Conservation (phyloP, 2,329 filamentous ascomycete genomes). For the Chrysoporthe puriensis region DNA sequence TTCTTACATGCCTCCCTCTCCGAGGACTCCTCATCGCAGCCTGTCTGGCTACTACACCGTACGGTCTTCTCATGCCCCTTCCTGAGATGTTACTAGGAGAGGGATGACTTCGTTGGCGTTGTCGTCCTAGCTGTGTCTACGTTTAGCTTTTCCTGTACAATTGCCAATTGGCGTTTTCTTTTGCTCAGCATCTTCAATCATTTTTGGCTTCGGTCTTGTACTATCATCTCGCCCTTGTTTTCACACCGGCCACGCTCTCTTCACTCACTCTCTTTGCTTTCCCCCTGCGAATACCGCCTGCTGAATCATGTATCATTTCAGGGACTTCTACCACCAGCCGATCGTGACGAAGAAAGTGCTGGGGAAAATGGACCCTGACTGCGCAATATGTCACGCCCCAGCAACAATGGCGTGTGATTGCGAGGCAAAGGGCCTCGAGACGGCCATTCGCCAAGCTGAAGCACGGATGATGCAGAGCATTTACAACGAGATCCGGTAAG, state of each 20-base stretch:
- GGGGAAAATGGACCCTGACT: constrained; percentile 71
- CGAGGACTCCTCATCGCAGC: constrained; percentile 2
- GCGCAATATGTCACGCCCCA: constrained; percentile 67
- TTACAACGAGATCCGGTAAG: constrained; percentile 67
- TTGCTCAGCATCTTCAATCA: constrained; percentile 28
- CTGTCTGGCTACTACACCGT: constrained; percentile 32
- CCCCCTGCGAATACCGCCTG: constrained; percentile 36
- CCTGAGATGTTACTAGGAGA: constrained; percentile 35
- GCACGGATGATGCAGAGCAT: constrained; percentile 64
- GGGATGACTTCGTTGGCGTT: constrained; percentile 42
- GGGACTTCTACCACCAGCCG: constrained; percentile 25
- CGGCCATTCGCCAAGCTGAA: constrained; percentile 66
- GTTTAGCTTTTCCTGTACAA: constrained; percentile 34
- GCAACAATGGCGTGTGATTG: constrained; percentile 65
- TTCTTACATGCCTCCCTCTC: constrained; percentile 8
- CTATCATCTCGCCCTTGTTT: background rate
- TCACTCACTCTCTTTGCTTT: constrained; percentile 34
- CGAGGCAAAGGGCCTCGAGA: constrained; percentile 66
- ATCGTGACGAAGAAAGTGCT: constrained; percentile 53
- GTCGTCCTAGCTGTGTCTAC: constrained; percentile 33
- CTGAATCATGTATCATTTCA: constrained; percentile 30
- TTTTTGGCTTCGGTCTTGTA: background rate
- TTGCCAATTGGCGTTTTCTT: constrained; percentile 32
- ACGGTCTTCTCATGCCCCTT: constrained; percentile 29
- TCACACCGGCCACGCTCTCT: constrained; percentile 32